phyloP scores from a whole-genome alignment of 2,329 filamentous ascomycete genomes.

The Aspergillus floridensis region DNA sequence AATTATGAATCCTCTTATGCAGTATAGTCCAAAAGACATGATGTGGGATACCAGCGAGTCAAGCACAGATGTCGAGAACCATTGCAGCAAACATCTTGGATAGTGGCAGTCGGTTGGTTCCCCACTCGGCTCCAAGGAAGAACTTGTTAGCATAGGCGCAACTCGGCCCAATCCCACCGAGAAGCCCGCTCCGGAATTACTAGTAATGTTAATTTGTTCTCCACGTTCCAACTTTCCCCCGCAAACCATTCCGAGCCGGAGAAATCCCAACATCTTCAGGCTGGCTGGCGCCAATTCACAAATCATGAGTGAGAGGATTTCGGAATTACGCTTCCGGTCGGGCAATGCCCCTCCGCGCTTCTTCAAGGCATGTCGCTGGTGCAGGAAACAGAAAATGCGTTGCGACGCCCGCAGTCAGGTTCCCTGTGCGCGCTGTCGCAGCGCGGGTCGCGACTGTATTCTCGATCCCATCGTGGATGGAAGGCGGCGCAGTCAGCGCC shows the following conservation, averaged over 20 bases:
- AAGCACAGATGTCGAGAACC: no score
- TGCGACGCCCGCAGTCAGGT: constrained; percentile 36
- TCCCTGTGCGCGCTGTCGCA: constrained; percentile 36
- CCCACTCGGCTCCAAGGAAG: background rate
- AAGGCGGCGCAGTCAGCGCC: constrained; percentile 24
- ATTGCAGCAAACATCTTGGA: background rate
- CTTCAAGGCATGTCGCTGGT: constrained; percentile 39
- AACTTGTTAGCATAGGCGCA: background rate
- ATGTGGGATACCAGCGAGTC: no score
- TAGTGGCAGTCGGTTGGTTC: background rate
- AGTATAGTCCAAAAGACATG: no score
- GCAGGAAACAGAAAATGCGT: constrained; percentile 36
- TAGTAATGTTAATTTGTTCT: background rate
- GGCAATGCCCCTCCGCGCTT: constrained; percentile 31
- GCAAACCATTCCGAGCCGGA: background rate
- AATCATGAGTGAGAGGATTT: background rate
- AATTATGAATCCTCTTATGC: no score
- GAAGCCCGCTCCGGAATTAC: background rate
- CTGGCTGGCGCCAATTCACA: background rate
- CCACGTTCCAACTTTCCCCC: background rate
- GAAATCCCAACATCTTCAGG: background rate
- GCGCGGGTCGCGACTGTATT: constrained; percentile 34
- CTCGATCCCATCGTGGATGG: constrained; percentile 32
- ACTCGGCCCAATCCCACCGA: background rate
- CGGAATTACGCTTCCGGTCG: constrained; percentile 13